Conservation (phyloP, 306 rosid genomes). For the Begonia loranthoides region DNA sequence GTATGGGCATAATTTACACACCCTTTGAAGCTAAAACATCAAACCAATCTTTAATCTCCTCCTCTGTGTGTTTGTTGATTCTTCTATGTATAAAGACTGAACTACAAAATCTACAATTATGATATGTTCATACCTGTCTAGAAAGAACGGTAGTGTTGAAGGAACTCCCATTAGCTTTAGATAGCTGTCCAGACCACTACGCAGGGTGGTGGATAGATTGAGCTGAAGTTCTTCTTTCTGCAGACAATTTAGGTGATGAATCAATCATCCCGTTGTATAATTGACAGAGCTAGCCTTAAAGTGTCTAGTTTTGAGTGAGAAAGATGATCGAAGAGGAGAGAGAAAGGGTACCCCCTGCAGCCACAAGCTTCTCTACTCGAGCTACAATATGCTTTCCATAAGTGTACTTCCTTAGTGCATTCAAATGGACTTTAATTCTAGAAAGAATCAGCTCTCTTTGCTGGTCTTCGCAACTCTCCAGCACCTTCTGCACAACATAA, state of each 20-base stretch:
- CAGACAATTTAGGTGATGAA: slow-evolving; percentile 7
- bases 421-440: slow-evolving; percentile 86
- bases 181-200: slow-evolving; percentile 85
- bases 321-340: neutral
- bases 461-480: slow-evolving; percentile 93
- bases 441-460: slow-evolving; percentile 90
- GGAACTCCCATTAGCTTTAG: slow-evolving; percentile 59
- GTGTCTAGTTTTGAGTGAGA: neutral
- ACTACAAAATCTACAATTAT: slow-evolving; percentile 14
- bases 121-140: slow-evolving; percentile 22
- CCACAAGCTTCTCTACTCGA: slow-evolving; percentile 97
- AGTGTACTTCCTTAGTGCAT: slow-evolving; percentile 89
- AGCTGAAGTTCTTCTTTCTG: slow-evolving; percentile 96
- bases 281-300: too few relatives aligned
- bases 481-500: slow-evolving; percentile 91
- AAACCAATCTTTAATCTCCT: too few relatives aligned
- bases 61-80: too few relatives aligned
- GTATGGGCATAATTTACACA: too few relatives aligned
- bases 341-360: slow-evolving; percentile 67
- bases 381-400: slow-evolving; percentile 92
- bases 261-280: neutral
- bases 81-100: too few relatives aligned
- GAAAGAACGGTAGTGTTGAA: slow-evolving; percentile 15
- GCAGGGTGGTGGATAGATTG: slow-evolving; percentile 75
- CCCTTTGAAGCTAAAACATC: too few relatives aligned